Base-by-base conservation (phyloP, 805 yeast genomes). In the Torulaspora microellipsoides region DNA sequence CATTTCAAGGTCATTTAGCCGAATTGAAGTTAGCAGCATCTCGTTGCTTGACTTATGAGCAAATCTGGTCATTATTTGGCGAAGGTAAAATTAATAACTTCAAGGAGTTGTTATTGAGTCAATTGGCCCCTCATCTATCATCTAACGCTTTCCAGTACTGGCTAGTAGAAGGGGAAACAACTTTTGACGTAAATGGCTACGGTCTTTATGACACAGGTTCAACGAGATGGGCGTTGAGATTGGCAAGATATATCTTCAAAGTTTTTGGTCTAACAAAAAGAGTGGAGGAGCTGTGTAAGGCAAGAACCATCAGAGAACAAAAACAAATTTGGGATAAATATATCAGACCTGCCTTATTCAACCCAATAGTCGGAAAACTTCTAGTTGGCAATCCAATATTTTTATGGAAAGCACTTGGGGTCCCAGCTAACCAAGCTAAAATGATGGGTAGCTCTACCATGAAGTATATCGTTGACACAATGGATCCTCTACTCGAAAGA, bases 381-480 rank as follows among this genome's bases (percentile, higher is more conserved):
- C 67, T 86, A 39, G 75, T 86, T 33, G 89, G 89, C n/a, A 86
- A 85, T 62, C 90, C 91, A 15, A 62, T 85, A n/a, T 85, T 85
- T 61, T 70, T 86, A 45, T 85, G 95, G 95, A 85, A 83, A 60
- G 95, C 95, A 0, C 71, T 86, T 17, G 95, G 95, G n/a, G 95
- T 85, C 36, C 95, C 95, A 5, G 78, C 81, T 7, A 85, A 86
- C 59, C 95, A 85, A 67, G 89, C 93, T 5, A 70, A 78, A 25
- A 76, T 86, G 82, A 85, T 86, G 78, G 87, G 84, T 17, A 69
- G 76, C 13, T 80, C 89, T 0, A 81, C 84, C 34, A 65, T 82
- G 53, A 76, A 81, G 46, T 85, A 86, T 59, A 80, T 86, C 36
- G 70, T 80, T 40, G 88, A 86, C 59, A 85, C 95, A 4, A 70